phyloP scores from a whole-genome alignment of 352 stramenopile genomes.

The Globisporangium sylvaticum region DNA sequence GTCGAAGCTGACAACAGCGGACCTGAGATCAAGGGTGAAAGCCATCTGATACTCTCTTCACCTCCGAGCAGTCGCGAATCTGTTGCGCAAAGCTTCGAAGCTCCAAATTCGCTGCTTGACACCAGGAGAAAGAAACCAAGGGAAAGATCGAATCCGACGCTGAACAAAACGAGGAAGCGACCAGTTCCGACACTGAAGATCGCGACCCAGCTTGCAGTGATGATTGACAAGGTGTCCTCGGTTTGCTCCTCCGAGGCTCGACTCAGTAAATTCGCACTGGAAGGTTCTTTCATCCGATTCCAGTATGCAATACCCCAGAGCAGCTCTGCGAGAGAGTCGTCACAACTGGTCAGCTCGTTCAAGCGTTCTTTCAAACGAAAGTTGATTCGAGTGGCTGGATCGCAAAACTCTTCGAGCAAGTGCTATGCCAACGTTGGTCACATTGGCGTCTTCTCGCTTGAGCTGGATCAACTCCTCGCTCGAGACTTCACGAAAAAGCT shows the following conservation, averaged over 20 bases:
- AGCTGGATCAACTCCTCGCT: conserved; percentile 16
- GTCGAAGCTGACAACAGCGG: conserved; percentile 1
- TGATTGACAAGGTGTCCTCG: conserved; percentile 8
- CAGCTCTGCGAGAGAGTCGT: not conserved
- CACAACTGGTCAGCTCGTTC: conserved; percentile 7
- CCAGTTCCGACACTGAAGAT: not conserved
- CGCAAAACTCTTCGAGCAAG: not conserved
- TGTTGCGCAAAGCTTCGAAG: not conserved
- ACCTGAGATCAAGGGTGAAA: not conserved
- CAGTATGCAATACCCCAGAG: conserved; percentile 12
- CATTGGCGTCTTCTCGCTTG: conserved; percentile 29
- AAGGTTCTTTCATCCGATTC: conserved; percentile 5
- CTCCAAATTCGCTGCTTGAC: not conserved
- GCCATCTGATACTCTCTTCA: not conserved
- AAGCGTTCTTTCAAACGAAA: conserved; percentile 29
- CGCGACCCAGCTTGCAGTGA: conserved; percentile 13
- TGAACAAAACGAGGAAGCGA: not conserved
- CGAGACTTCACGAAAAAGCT: conserved; percentile 21
- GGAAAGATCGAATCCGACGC: not conserved
- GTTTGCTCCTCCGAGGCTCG: not conserved
- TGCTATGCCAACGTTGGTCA: conserved; percentile 7
- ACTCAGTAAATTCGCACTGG: not conserved
- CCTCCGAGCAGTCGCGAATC: not conserved
- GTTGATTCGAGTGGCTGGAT: conserved; percentile 13
- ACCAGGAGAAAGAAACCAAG: not conserved